phyloP scores from a whole-genome alignment of 345 rosid species.

The Ailanthus altissimus region DNA sequence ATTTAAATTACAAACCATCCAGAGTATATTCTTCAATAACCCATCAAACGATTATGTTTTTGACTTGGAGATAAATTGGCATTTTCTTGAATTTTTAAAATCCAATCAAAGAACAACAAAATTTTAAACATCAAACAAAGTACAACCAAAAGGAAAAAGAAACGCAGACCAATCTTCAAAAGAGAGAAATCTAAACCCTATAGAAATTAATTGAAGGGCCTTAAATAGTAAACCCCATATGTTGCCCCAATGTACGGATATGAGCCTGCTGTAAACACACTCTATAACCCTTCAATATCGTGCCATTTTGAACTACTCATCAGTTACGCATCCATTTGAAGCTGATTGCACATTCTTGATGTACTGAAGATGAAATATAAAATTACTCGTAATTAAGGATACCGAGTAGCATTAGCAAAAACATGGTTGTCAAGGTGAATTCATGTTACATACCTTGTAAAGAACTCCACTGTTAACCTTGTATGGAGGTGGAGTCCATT shows the following conservation, averaged over 20 bases:
- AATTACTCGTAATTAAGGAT: conserved; percentile 1
- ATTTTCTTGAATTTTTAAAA: not conserved
- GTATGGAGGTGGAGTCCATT: conserved; percentile 76
- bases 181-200: not conserved
- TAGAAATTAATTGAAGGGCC: not conserved
- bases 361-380: conserved; percentile 55
- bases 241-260: not conserved
- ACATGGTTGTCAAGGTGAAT: not conserved
- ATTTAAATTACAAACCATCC: too few relatives aligned
- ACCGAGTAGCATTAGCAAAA: not conserved
- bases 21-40: too few relatives aligned
- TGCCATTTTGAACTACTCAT: conserved; percentile 47
- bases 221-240: not conserved
- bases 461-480: conserved; percentile 73
- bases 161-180: not conserved
- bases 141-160: not conserved
- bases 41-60: too few relatives aligned
- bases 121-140: too few relatives aligned
- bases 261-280: conserved; percentile 6
- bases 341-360: conserved; percentile 91
- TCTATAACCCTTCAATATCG: not conserved
- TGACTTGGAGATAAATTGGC: too few relatives aligned
- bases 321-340: conserved; percentile 88
- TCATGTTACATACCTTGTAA: conserved; percentile 53
- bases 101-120: not conserved